Evolutionary conservation across 495 filamentous ascomycete genomes (phyloP), one percentile per base, ranked within the genome.

Genomic region (Neurospora sp.): DNA sequence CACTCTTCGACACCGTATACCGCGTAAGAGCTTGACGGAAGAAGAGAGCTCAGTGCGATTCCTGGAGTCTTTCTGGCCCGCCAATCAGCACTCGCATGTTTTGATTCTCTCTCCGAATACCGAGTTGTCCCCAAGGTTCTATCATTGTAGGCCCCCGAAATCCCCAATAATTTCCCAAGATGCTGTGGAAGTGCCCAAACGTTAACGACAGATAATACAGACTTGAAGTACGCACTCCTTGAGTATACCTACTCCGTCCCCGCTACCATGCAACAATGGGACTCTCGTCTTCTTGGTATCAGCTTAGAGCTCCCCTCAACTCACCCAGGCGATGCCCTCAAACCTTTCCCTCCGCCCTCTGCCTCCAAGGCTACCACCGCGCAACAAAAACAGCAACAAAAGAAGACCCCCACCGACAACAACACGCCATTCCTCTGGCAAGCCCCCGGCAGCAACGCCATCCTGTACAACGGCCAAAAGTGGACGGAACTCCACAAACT

Each of bases 401-500:
- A 37, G 69, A 62, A 77, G 39, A 70, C 71, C 5, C 48, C 73
- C 12, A 41, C 48, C 9, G 76, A 83, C 7, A 75, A 74, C 16
- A 70, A 85, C 4, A 86, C 88, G 0, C 86, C 90, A 0, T 94
- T 95, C 75, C 83, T 94, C 4, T 96, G 92, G 91, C 91, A 96
- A 82, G 88, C 91, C 46, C 94, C 93, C 23, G 91, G 90, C 78
- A 91, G 89, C 77, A 91, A 94, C 76, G 93, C 93, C 2, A 88
- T 90, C 12, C 85, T 97, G 18, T 93, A 92, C 79, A 91, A 93
- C 70, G 93, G 93, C 31, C 89, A 93, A 41, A 92, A 91, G 78
- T 97, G 94, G 94, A 82, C 86, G 20, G 92, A 94, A 74, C 85
- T 96, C 18, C 92, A 97, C 77, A 86, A 87, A 18, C 92, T 95